Conservation (phyloP, 108 stramenopile species). For the Skeletonema costatum region DNA sequence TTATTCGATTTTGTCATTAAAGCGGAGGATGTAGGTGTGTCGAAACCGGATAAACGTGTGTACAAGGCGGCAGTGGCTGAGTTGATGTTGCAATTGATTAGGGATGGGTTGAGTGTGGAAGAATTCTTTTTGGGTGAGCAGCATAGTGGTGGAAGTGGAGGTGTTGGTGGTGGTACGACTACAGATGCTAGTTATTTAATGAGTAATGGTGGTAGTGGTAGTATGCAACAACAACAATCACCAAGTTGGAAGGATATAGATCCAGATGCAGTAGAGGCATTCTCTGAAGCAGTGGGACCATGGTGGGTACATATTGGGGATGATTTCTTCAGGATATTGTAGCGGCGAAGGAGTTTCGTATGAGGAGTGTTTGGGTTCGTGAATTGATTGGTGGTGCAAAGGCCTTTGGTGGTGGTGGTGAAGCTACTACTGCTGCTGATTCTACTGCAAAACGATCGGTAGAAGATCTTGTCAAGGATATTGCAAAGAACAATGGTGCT, state of each 20-base stretch:
- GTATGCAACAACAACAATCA: background rate
- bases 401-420: background rate
- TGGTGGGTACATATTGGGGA: slow-evolving; percentile 91
- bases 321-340: slow-evolving; percentile 87
- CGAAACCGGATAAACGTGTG: slow-evolving; percentile 75
- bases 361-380: slow-evolving; percentile 80
- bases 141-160: background rate
- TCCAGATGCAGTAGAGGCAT: slow-evolving; percentile 19
- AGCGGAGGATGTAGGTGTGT: slow-evolving; percentile 79
- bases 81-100: slow-evolving; percentile 20
- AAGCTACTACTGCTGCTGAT: background rate
- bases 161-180: background rate
- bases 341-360: slow-evolving; percentile 72
- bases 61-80: slow-evolving; percentile 62
- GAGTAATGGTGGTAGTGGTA: background rate
- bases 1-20: slow-evolving; percentile 82
- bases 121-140: slow-evolving; percentile 35
- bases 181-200: background rate
- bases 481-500: slow-evolving; percentile 32
- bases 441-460: slow-evolving; percentile 19
- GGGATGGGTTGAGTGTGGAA: slow-evolving; percentile 34
- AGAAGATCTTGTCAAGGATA: slow-evolving; percentile 29
- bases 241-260: slow-evolving; percentile 37
- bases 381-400: slow-evolving; percentile 61
- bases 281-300: slow-evolving; percentile 60